These are phyloP conservation scores for Dryas alaskensis DNA, from an alignment of 306 rosid genomes.

Conservation along the genomic window DNA sequence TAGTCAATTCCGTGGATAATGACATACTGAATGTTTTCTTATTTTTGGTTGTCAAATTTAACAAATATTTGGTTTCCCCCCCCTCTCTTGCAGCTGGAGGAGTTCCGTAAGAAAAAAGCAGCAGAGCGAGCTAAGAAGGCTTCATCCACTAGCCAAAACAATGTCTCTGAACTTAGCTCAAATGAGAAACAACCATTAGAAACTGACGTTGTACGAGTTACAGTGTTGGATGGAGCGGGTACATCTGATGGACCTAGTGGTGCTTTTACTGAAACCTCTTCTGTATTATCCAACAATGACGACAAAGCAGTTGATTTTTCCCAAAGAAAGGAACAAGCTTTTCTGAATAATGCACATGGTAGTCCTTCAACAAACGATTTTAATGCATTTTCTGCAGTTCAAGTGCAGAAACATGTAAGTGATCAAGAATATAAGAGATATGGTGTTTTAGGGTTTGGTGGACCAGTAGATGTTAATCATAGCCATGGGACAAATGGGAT, in stretches of 20 bases:
- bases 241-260: slow-evolving; percentile 53
- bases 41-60: background rate
- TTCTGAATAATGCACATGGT: slow-evolving; percentile 29
- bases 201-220: slow-evolving; percentile 53
- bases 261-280: slow-evolving; percentile 34
- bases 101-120: slow-evolving; percentile 91
- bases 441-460: slow-evolving; percentile 32
- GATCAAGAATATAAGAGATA: slow-evolving; percentile 40
- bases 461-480: slow-evolving; percentile 37
- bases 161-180: slow-evolving; percentile 42
- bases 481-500: slow-evolving; percentile 32
- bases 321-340: slow-evolving; percentile 42
- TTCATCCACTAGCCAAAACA: slow-evolving; percentile 39
- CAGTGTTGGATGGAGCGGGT: slow-evolving; percentile 59
- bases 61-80: slow-evolving; percentile 12
- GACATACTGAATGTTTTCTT: background rate
- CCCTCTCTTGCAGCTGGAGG: slow-evolving; percentile 66
- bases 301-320: slow-evolving; percentile 28
- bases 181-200: slow-evolving; percentile 58
- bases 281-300: slow-evolving; percentile 39
- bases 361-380: slow-evolving; percentile 32
- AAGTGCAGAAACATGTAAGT: slow-evolving; percentile 35
- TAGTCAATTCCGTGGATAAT: background rate
- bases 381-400: slow-evolving; percentile 35
- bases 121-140: slow-evolving; percentile 76